These are phyloP conservation scores for Auricularia heimuer DNA, from an alignment of 768 basidiomycete genomes.

Conservation along the genomic window DNA sequence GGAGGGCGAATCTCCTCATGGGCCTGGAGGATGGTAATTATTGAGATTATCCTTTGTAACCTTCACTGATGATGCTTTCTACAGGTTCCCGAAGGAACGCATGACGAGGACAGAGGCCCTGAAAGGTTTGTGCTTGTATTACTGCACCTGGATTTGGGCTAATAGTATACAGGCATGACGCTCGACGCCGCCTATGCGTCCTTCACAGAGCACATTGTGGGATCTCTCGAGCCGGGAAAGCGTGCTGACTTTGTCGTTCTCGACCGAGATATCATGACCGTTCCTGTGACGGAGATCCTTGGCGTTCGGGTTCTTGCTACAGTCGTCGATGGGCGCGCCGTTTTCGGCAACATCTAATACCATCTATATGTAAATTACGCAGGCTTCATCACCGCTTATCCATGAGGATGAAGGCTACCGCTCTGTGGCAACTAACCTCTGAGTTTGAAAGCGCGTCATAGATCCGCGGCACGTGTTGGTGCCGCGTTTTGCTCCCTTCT, in stretches of 20 bases:
- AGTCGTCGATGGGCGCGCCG: constrained; percentile 61
- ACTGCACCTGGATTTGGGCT: neutral
- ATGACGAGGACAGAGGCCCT: constrained; percentile 75
- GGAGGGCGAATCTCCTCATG: constrained; percentile 74
- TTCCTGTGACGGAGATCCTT: constrained; percentile 52
- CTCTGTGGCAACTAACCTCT: neutral
- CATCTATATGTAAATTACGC: neutral
- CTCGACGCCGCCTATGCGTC: constrained; percentile 82
- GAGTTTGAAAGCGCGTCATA: neutral
- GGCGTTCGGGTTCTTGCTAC: constrained; percentile 59
- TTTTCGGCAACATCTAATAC: constrained; percentile 38
- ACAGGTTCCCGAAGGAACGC: constrained; percentile 66
- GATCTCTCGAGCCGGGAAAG: constrained; percentile 68
- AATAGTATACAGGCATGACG: constrained; percentile 56
- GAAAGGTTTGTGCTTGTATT: constrained; percentile 30
- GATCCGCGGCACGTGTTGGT: neutral
- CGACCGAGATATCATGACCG: constrained; percentile 68
- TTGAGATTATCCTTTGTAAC: neutral
- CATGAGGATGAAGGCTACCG: too few relatives aligned
- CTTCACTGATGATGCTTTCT: neutral
- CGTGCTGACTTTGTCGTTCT: constrained; percentile 83
- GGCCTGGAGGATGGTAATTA: constrained; percentile 64
- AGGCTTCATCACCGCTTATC: too few relatives aligned
- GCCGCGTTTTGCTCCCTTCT: neutral
- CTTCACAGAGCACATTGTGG: constrained; percentile 60